Base-by-base conservation (phyloP, 139 green algal genomes). In the Micromonas pusilla region DNA sequence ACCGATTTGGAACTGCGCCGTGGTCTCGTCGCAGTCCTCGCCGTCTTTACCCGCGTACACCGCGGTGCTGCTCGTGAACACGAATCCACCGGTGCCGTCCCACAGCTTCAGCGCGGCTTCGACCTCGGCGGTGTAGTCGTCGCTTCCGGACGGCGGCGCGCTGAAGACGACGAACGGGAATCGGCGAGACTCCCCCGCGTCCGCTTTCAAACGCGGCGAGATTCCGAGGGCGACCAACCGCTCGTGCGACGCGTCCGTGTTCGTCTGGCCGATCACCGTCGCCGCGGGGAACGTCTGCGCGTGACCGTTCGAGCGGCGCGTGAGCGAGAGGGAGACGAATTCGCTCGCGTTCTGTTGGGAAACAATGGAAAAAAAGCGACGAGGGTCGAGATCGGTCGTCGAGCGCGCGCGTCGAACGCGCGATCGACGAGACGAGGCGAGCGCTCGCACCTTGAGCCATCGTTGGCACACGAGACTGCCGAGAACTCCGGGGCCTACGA, bases 51-150 rank as follows among this genome's bases (percentile, higher is more conserved):
- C 86, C 0, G 82, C 72, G 66, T 92, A 97, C 34, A 98, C 85
- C 0, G 77, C 87, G 39, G 90, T 94, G 72, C 83, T 93, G 74
- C 83, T 92, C 9, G 95, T 98, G 89, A 97, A 98, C 0, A 97
- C 80, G 52, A 99, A 91, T 5, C 70, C 81, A 57, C 94, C 92
- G 1, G 37, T 88, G 63, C 88, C 89, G 72, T 96, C 90, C 94
- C 94, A 98, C 26, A 85, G 82, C 31, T 80, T 31, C 26, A 90
- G 66, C 2, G 94, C 93, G 1, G 83, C 76, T 23, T 78, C 39
- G 9, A 97, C 91, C 79, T 96, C 92, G 6, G 60, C 90, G 1
- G 81, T 57, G 33, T 98, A 98, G 84, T 99, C 91, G 1, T 87
- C 79, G 33, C 86, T 92, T 34, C 92, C 92, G 13, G 88, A 95